phyloP scores from a whole-genome alignment of 1,284 basidiomycete species.

The Cutaneotrichosporon cutaneum region DNA sequence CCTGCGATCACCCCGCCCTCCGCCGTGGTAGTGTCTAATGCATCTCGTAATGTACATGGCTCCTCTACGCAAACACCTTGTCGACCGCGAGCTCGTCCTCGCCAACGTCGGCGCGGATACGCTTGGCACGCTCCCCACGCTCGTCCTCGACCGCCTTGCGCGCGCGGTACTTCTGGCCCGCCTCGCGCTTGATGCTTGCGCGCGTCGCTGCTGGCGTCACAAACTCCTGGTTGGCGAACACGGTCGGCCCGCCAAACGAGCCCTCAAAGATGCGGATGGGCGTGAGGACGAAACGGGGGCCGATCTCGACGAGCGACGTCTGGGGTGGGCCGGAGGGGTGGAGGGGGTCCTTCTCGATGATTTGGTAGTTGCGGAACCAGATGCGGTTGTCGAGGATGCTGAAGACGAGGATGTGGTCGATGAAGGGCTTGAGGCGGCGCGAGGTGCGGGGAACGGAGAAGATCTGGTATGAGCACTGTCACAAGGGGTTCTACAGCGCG shows the following conservation, averaged over 20 bases:
- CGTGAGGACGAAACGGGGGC: conserved; percentile 93
- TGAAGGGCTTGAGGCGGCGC: conserved; percentile 90
- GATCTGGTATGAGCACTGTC: conserved; percentile 61
- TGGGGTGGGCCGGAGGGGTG: conserved; percentile 53
- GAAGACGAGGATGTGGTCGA: conserved; percentile 96
- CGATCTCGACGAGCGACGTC: conserved; percentile 86
- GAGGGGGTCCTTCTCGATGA: conserved; percentile 64
- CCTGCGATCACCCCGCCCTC: neutral
- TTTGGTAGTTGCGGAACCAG: conserved; percentile 94
- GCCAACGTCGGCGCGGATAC: conserved; percentile 60
- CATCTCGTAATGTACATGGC: conserved; percentile 4
- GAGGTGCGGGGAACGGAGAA: conserved; percentile 91
- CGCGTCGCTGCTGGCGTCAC: conserved; percentile 81
- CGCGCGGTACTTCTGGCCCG: conserved; percentile 74
- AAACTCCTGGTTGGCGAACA: conserved; percentile 97
- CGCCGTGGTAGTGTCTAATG: conserved; percentile 1
- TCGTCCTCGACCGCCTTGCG: conserved; percentile 78
- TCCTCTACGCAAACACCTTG: conserved; percentile 75
- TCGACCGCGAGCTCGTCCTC: conserved; percentile 81
- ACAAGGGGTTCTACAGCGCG: neutral
- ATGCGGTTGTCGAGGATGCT: conserved; percentile 94
- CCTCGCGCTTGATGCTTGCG: conserved; percentile 66
- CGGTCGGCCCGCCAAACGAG: conserved; percentile 88
- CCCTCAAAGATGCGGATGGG: conserved; percentile 99
- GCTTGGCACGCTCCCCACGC: conserved; percentile 64